A percentile compares a stretch with the other conserved stretches of the same genome.
Evolutionary conservation across 163 green algal genomes (phyloP).

Genomic region (Coccomyxa subellipsoidea): DNA sequence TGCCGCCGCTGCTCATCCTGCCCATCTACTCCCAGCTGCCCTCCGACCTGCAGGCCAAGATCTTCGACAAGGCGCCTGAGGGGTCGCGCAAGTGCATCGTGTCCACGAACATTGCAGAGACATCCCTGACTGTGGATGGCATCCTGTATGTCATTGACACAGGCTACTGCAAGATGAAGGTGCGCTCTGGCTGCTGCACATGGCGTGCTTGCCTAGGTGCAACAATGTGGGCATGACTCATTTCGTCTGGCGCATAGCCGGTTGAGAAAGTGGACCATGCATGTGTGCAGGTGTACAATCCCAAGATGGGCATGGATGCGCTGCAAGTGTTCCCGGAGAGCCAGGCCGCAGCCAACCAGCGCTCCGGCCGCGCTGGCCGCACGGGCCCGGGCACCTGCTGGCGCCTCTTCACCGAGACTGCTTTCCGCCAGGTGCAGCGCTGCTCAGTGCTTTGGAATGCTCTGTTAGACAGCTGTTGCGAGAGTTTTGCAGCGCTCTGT

Average conservation of each 20-base stretch:
- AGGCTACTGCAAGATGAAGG: slow-evolving; percentile 93
- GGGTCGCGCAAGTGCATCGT: slow-evolving; percentile 84
- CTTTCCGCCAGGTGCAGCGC: slow-evolving; percentile 41
- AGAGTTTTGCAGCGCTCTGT: too few species aligned
- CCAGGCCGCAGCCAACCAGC: slow-evolving; percentile 90
- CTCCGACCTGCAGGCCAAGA: slow-evolving; percentile 89
- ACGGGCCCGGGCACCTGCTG: slow-evolving; percentile 92
- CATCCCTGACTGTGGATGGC: slow-evolving; percentile 92
- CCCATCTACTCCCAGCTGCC: slow-evolving; percentile 97
- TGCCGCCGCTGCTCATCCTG: slow-evolving; percentile 85
- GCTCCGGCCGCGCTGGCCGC: slow-evolving; percentile 83
- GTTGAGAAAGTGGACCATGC: too few species aligned
- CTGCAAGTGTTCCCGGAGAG: slow-evolving; percentile 93
- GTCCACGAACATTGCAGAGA: slow-evolving; percentile 98
- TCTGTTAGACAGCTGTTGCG: neutral
- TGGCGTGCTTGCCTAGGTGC: too few species aligned
- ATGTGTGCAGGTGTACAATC: slow-evolving; percentile 70
- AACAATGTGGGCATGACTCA: too few species aligned
- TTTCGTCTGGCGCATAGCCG: too few species aligned
- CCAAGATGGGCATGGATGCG: slow-evolving; percentile 98
- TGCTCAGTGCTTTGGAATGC: neutral
- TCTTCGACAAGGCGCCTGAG: slow-evolving; percentile 83
- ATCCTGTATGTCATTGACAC: slow-evolving; percentile 98
- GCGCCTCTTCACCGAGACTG: slow-evolving; percentile 88
- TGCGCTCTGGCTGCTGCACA: slow-evolving; percentile 18